phyloP scores from a whole-genome alignment of 2,329 filamentous ascomycete genomes.

The Colletotrichum melonis region DNA sequence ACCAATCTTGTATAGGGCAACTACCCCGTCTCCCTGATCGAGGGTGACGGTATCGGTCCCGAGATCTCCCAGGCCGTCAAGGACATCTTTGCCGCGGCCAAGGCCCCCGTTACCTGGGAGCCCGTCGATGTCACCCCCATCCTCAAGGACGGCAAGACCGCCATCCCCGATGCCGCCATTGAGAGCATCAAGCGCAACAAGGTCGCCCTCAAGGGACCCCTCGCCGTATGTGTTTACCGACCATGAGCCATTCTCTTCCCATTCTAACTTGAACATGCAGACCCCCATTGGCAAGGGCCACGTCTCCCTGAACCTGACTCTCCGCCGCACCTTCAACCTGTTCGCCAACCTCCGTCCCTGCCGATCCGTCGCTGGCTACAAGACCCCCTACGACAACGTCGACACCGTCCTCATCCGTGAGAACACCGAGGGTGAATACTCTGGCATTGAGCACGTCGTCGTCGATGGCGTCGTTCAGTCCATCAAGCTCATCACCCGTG shows the following conservation, averaged over 20 bases:
- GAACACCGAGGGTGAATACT: slow-evolving; percentile 99
- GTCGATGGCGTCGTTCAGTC: slow-evolving; percentile 98
- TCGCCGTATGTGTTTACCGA: slow-evolving; percentile 75
- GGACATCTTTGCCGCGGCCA: slow-evolving; percentile 96
- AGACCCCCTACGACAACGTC: slow-evolving; percentile 97
- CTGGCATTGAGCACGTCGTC: slow-evolving; percentile 97
- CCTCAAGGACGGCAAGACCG: slow-evolving; percentile 94
- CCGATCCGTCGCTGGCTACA: slow-evolving; percentile 96
- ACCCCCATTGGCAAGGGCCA: slow-evolving; percentile 87
- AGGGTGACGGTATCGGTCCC: slow-evolving; percentile 98
- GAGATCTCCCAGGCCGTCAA: slow-evolving; percentile 98
- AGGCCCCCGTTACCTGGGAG: slow-evolving; percentile 97
- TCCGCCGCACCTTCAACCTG: slow-evolving; percentile 99
- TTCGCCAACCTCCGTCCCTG: slow-evolving; percentile 99
- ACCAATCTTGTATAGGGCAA: slow-evolving; percentile 73
- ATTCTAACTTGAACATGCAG: slow-evolving; percentile 34
- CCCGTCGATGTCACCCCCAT: slow-evolving; percentile 95
- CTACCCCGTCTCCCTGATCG: slow-evolving; percentile 95
- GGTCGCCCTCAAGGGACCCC: slow-evolving; percentile 96
- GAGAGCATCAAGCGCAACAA: slow-evolving; percentile 94
- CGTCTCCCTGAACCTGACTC: slow-evolving; percentile 98
- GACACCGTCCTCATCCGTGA: slow-evolving; percentile 98
- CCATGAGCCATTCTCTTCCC: not conserved
- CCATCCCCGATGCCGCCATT: slow-evolving; percentile 93
- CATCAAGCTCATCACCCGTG: slow-evolving; percentile 99